These are phyloP conservation scores for Wickerhamiella lipophila DNA, from an alignment of 805 yeast genomes.

Conservation along the genomic window DNA sequence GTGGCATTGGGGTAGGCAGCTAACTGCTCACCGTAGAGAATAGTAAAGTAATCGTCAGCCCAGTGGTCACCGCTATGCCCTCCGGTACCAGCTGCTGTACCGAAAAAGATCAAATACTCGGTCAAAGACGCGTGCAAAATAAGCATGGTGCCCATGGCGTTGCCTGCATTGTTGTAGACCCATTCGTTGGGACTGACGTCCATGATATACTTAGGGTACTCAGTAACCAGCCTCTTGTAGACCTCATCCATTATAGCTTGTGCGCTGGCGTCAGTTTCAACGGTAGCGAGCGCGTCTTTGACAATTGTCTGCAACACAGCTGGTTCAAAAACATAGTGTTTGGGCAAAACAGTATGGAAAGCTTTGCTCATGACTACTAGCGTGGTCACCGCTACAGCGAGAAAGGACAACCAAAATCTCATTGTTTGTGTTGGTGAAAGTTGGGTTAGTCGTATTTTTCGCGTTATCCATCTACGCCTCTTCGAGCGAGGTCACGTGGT, in stretches of 20 bases:
- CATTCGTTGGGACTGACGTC: slow-evolving; percentile 71
- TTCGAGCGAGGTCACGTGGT: background rate
- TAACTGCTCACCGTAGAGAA: slow-evolving; percentile 61
- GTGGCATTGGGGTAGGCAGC: slow-evolving; percentile 60
- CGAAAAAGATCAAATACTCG: slow-evolving; percentile 87
- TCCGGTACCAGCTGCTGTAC: slow-evolving; percentile 87
- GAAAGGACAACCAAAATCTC: slow-evolving; percentile 14
- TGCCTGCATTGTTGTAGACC: slow-evolving; percentile 97
- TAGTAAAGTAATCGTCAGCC: slow-evolving; percentile 95
- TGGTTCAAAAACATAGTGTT: slow-evolving; percentile 57
- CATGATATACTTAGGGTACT: slow-evolving; percentile 55
- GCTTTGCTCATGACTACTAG: slow-evolving; percentile 20
- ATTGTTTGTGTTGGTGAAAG: slow-evolving; percentile 7
- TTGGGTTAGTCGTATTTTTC: background rate
- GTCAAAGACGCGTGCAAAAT: slow-evolving; percentile 88
- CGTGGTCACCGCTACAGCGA: slow-evolving; percentile 17
- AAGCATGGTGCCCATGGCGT: slow-evolving; percentile 91
- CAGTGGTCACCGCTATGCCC: slow-evolving; percentile 94
- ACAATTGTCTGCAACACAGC: slow-evolving; percentile 46
- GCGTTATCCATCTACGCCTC: background rate
- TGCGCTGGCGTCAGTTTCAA: slow-evolving; percentile 33
- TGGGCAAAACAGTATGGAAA: slow-evolving; percentile 40
- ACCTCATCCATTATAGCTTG: slow-evolving; percentile 19
- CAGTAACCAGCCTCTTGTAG: slow-evolving; percentile 42
- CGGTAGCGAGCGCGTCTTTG: slow-evolving; percentile 40